phyloP scores from a whole-genome alignment of 1,139 yeast genomes.

The Kodamaea ohmeri region DNA sequence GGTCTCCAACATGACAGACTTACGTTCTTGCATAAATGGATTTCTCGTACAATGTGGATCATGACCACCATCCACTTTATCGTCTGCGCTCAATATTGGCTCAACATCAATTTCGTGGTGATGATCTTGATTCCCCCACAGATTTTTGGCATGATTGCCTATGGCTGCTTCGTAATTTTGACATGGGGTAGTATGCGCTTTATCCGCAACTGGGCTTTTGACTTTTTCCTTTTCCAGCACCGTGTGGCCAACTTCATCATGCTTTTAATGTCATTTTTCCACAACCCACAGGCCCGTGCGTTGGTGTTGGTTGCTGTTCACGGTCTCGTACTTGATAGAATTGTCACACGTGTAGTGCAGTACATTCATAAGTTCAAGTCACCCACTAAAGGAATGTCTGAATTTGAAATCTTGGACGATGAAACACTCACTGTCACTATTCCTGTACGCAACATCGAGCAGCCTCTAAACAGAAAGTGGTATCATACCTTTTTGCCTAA shows the following conservation, averaged over 20 bases:
- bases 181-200: slow-evolving; percentile 38
- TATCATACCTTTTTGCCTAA: slow-evolving; percentile 33
- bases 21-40: slow-evolving; percentile 43
- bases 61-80: slow-evolving; percentile 39
- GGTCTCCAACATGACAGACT: slow-evolving; percentile 45
- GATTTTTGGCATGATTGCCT: slow-evolving; percentile 50
- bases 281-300: slow-evolving; percentile 35
- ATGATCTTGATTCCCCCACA: slow-evolving; percentile 51
- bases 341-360: slow-evolving; percentile 30
- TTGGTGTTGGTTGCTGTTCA: slow-evolving; percentile 45
- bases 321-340: slow-evolving; percentile 43
- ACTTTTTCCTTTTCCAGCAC: slow-evolving; percentile 45
- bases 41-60: slow-evolving; percentile 39
- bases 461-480: slow-evolving; percentile 24
- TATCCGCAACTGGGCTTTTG: slow-evolving; percentile 41
- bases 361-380: slow-evolving; percentile 32
- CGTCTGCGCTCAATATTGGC: slow-evolving; percentile 40
- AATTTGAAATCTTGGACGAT: slow-evolving; percentile 41
- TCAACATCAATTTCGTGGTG: slow-evolving; percentile 32
- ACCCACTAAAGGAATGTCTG: slow-evolving; percentile 41
- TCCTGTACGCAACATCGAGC: slow-evolving; percentile 26
- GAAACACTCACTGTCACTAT: slow-evolving; percentile 41
- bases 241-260: slow-evolving; percentile 41
- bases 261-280: slow-evolving; percentile 45
- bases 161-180: slow-evolving; percentile 34